Evolutionary conservation across 176 grass and related monocot genomes (phyloP), one percentile per base, ranked within the genome.

Genomic region (Rhynchospora pubera): DNA sequence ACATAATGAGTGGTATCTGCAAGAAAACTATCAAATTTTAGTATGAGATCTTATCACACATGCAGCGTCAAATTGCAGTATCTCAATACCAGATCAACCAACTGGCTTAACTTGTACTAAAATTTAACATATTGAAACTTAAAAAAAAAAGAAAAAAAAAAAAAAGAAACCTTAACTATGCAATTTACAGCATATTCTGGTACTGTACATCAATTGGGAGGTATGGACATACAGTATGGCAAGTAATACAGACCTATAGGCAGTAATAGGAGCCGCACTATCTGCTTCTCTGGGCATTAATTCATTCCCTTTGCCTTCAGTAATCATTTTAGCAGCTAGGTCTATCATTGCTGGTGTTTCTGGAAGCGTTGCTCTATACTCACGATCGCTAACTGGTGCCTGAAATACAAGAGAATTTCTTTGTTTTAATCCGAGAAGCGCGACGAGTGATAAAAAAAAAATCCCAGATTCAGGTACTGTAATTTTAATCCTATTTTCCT

Each of bases 201-300:
- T 72, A 23, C 18, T 2, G 66, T 45, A 70, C 7, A 7, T 47
- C 43, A 47, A 75, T 45, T 75, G 12, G 52, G 12, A 53, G 22
- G 71, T 28, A 75, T 28, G 47, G 68, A 50, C 11, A 3, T 53
- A 28, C 16, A 3, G 15, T 15, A 9, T 32, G 34, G 53, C 9
- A 80, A 9, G 72, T 53, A 24, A 61, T 67, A 13, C 5, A 65
- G 90, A 99, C 96, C 96, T 90, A 67, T 95, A 95, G 13, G 96
- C 91, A 87, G 90, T 93, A 82, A 99, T 95, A 43, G 96, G 92
- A 81, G 96, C 91, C 73, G 87, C 89, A 73, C 87, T 84, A 80
- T 98, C 90, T 93, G 96, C 92, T 88, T 93, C 86, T 60, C 89
- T 89, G 46, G 96, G 96, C 96, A 99, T 99, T 83, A 99, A 90